Evolutionary conservation across 306 rosid species (phyloP), one percentile per base, ranked within the genome.

Genomic region (Corylus avellana): DNA sequence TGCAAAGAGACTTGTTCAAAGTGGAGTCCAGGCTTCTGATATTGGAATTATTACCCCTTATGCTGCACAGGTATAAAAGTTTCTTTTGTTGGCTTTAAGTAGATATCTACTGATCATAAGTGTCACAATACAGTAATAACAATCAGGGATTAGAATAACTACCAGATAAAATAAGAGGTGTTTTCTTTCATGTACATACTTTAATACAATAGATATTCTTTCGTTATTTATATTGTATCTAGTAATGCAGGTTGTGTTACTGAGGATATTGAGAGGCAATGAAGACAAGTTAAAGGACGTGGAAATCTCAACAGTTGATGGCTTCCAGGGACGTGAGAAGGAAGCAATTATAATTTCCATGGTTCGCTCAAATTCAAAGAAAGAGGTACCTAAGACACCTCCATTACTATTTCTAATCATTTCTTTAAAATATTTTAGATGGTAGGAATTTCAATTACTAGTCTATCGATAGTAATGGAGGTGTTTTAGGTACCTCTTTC

Each of bases 241-340:
- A 4, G 10, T 78, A 59, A 85, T 83, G 87, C 91, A 95, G 98
- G 98, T 90, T 83, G 97, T 95, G 79, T 80, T 91, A 32, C 89
- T 95, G 61, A 93, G 84, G 88, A 91, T 84, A 86, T 89, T 95
- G 88, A 95, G 47, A 88, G 89, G 86, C 86, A 93, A 91, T 80
- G 97, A 93, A 62, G 86, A 79, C 85, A 83, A 77, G 72, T 85
- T 95, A 67, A 95, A 90, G 84, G 91, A 89, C 80, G 69, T 93
- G 79, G 99, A 95, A 83, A 93, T 95, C 64, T 95, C 99, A 56
- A 95, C 99, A 57, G 99, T 95, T 76, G 99, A 95, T 75, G 99
- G 99, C 61, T 95, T 95, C 86, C 99, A 95, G 75, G 98, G 99
- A 63, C 86, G 99, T 81, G 99, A 95, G 85, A 95, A 95, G 86